These are phyloP conservation scores for Daldinia caldariorum DNA, from an alignment of 495 filamentous ascomycete species.

Conservation along the genomic window DNA sequence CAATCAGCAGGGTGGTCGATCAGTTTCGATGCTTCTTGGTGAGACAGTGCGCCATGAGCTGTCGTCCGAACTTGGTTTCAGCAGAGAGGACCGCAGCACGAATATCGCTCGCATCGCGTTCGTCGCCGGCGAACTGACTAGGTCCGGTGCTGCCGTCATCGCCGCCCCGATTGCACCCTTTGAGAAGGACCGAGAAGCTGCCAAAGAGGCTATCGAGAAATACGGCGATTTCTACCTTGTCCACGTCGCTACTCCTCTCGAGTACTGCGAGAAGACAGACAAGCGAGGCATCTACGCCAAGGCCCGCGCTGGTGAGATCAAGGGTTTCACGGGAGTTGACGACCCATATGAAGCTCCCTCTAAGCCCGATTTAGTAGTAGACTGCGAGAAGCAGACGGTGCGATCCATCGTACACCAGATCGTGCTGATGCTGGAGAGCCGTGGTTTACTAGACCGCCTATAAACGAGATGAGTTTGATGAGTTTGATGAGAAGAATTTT, in stretches of 20 bases:
- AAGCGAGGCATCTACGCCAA: conserved; percentile 88
- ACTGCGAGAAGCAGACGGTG: conserved; percentile 84
- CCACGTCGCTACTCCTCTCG: conserved; percentile 91
- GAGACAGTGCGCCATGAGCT: conserved; percentile 95
- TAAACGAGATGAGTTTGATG: conserved; percentile 40
- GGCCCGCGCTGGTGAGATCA: conserved; percentile 91
- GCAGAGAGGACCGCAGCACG: conserved; percentile 87
- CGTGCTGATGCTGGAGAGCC: conserved; percentile 86
- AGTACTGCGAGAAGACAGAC: conserved; percentile 94
- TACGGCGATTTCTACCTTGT: conserved; percentile 92
- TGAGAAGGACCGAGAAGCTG: conserved; percentile 75
- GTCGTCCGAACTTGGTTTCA: conserved; percentile 95
- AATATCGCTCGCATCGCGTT: conserved; percentile 98
- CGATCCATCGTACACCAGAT: conserved; percentile 97
- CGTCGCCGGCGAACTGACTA: conserved; percentile 92
- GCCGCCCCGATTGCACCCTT: conserved; percentile 98
- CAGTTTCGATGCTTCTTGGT: conserved; percentile 91
- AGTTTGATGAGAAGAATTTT: conserved; percentile 9
- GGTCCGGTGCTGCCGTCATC: conserved; percentile 93
- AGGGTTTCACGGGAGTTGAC: conserved; percentile 98
- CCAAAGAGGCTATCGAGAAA: conserved; percentile 84
- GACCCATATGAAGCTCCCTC: conserved; percentile 91
- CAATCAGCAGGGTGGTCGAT: conserved; percentile 97
- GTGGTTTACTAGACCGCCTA: conserved; percentile 78
- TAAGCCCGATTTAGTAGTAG: conserved; percentile 86